These are phyloP conservation scores for Kodamaea alishanica DNA, from an alignment of 1,139 yeast genomes.

Conservation along the genomic window DNA sequence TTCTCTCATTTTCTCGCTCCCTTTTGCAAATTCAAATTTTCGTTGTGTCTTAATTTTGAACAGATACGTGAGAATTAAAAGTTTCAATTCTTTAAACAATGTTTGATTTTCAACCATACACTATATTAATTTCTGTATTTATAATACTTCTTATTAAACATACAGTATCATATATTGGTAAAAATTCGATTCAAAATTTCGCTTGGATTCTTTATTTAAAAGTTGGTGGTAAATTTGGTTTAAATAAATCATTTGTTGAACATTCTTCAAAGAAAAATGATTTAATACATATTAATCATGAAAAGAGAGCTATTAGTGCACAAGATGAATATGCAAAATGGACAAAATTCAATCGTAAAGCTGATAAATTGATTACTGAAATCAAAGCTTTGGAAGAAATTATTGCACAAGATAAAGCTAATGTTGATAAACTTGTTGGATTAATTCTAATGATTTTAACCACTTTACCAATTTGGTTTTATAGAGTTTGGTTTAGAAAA, in stretches of 20 bases:
- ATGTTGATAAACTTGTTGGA: slow-evolving; percentile 32
- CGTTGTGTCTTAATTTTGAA: no score
- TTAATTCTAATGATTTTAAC: slow-evolving; percentile 27
- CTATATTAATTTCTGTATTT: slow-evolving; percentile 22
- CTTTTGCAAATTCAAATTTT: no score
- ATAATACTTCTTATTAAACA: slow-evolving; percentile 32
- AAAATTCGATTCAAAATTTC: slow-evolving; percentile 28
- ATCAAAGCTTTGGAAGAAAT: slow-evolving; percentile 40
- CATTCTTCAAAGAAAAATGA: slow-evolving; percentile 42
- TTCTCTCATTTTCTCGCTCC: no score
- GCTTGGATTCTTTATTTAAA: slow-evolving; percentile 42
- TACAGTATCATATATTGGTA: slow-evolving; percentile 32
- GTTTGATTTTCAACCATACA: slow-evolving; percentile 30
- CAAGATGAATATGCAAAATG: slow-evolving; percentile 94
- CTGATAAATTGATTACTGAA: slow-evolving; percentile 56
- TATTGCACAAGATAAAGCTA: slow-evolving; percentile 34
- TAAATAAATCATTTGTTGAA: slow-evolving; percentile 25
- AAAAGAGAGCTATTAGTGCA: slow-evolving; percentile 66
- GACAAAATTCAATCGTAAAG: slow-evolving; percentile 83
- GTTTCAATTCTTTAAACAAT: slow-evolving; percentile 8
- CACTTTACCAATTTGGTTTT: slow-evolving; percentile 45
- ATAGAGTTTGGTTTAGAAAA: slow-evolving; percentile 57
- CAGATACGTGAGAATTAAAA: no score
- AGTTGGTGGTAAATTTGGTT: slow-evolving; percentile 32
- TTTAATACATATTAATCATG: slow-evolving; percentile 44